phyloP scores from a whole-genome alignment of 1,284 basidiomycete genomes.

The Afroboletus lepidellus region DNA sequence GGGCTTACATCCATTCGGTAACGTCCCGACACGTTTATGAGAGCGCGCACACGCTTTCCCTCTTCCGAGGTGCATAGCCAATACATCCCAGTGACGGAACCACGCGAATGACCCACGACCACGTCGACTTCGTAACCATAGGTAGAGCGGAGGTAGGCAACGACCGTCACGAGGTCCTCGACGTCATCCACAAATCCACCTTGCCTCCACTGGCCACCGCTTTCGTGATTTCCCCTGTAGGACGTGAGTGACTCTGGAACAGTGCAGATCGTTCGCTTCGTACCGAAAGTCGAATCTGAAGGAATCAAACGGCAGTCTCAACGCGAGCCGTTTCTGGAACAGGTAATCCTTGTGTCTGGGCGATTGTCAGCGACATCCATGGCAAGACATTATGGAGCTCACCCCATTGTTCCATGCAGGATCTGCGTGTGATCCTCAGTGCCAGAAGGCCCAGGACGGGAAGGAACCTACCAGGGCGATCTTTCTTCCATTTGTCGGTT shows the following conservation, averaged over 20 bases:
- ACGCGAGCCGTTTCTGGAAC: constrained; percentile 73
- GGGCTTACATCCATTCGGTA: constrained; percentile 68
- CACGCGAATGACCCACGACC: constrained; percentile 73
- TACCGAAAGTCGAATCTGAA: constrained; percentile 86
- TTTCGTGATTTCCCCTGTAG: constrained; percentile 71
- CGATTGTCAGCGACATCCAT: background rate
- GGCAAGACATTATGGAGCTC: constrained; percentile 20
- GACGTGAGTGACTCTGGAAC: constrained; percentile 3
- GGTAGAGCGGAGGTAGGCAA: constrained; percentile 52
- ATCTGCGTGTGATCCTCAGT: constrained; percentile 46
- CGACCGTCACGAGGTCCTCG: constrained; percentile 62
- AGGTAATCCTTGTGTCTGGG: constrained; percentile 80
- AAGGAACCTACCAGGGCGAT: constrained; percentile 61
- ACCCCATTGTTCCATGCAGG: constrained; percentile 77
- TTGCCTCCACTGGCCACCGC: constrained; percentile 61
- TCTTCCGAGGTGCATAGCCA: constrained; percentile 65
- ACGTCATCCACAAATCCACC: constrained; percentile 57
- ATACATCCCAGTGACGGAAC: constrained; percentile 58
- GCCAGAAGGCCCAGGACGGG: background rate
- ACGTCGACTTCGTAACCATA: constrained; percentile 68
- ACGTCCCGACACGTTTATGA: constrained; percentile 70
- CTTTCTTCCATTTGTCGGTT: constrained; percentile 53
- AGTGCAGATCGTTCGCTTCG: constrained; percentile 21
- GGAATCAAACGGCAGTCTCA: constrained; percentile 69
- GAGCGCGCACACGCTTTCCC: constrained; percentile 51